A percentile compares a stretch with the other conserved stretches of the same genome.
These are phyloP conservation scores for Globisporangium recalcitrans DNA, from an alignment of 352 stramenopile species.

Conservation along the genomic window DNA sequence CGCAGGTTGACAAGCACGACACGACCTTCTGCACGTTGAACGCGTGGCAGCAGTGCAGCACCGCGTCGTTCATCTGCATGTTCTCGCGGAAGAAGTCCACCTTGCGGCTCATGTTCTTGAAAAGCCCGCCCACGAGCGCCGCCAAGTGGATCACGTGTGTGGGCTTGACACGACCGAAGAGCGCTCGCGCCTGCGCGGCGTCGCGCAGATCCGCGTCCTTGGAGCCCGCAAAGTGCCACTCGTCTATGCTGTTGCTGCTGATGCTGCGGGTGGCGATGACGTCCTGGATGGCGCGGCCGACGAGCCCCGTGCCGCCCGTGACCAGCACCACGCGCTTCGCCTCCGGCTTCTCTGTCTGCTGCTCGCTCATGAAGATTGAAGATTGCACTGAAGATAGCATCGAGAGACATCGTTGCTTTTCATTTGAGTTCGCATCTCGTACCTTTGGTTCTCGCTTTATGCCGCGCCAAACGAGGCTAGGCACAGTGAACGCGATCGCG, in stretches of 20 bases:
- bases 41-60: constrained; percentile 93
- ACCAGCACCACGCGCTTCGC: constrained; percentile 80
- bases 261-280: constrained; percentile 25
- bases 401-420: background rate
- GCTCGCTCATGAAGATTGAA: background rate
- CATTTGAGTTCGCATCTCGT: background rate
- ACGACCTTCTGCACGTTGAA: constrained; percentile 93
- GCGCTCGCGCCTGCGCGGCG: constrained; percentile 62
- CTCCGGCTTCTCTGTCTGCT: background rate
- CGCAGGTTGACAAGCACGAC: constrained; percentile 97
- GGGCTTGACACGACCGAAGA: constrained; percentile 93
- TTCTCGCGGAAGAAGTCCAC: constrained; percentile 99
- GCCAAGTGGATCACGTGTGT: constrained; percentile 98
- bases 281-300: constrained; percentile 78
- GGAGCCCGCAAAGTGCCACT: constrained; percentile 91
- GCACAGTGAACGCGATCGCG: background rate
- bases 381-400: background rate
- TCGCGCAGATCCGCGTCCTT: constrained; percentile 94
- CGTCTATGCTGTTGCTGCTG: constrained; percentile 40
- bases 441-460: background rate
- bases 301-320: constrained; percentile 94
- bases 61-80: constrained; percentile 98
- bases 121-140: constrained; percentile 90
- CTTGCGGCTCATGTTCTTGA: constrained; percentile 79
- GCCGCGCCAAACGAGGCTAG: background rate